phyloP scores from a whole-genome alignment of 805 yeast genomes.

The Candida boleticola region DNA sequence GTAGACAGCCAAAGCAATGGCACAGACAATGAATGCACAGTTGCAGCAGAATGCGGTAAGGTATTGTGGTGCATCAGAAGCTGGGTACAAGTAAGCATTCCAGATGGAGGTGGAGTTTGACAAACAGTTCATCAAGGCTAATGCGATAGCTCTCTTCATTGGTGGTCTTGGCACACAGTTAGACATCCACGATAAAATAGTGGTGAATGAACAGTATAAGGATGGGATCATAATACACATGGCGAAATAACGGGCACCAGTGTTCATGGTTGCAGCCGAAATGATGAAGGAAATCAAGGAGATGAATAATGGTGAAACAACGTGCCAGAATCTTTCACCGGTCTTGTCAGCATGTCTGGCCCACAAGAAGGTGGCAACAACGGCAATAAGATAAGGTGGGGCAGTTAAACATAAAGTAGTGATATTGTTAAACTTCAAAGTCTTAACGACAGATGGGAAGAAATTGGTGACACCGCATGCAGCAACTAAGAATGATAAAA shows the following conservation, averaged over 20 bases:
- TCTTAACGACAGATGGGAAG: constrained; percentile 59
- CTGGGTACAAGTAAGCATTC: constrained; percentile 52
- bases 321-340: constrained; percentile 54
- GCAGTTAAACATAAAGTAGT: constrained; percentile 56
- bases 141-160: constrained; percentile 55
- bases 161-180: constrained; percentile 58
- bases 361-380: constrained; percentile 48
- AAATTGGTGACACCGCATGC: constrained; percentile 62
- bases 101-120: constrained; percentile 57
- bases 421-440: constrained; percentile 49
- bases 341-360: constrained; percentile 56
- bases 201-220: constrained; percentile 52
- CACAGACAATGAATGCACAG: constrained; percentile 43
- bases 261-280: constrained; percentile 48
- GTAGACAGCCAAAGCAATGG: constrained; percentile 37
- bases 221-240: constrained; percentile 61
- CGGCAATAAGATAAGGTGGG: constrained; percentile 57
- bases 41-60: constrained; percentile 47
- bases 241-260: constrained; percentile 58
- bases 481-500: constrained; percentile 47
- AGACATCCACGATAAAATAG: constrained; percentile 54
- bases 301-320: constrained; percentile 38
- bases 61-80: constrained; percentile 45
- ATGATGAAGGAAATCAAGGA: constrained; percentile 48
- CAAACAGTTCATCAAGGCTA: constrained; percentile 55